These are phyloP conservation scores for Plantago ovata DNA, from an alignment of 257 asterid genomes.

Conservation along the genomic window DNA sequence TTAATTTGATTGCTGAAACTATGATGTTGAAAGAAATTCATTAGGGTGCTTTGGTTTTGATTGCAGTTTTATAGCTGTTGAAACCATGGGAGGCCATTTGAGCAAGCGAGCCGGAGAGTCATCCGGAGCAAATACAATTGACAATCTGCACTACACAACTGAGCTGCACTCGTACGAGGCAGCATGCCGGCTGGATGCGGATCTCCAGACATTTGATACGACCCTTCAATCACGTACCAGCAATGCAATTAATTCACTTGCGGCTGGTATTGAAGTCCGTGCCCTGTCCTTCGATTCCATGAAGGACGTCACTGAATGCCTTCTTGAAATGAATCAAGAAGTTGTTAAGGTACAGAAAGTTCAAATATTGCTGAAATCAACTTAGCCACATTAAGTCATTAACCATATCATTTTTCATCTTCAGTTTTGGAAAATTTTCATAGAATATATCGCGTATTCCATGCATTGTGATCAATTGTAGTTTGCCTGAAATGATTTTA, in stretches of 20 bases:
- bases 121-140: slow-evolving; percentile 44
- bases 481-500: too few relatives aligned
- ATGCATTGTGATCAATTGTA: too few relatives aligned
- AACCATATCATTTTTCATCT: too few relatives aligned
- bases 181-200: slow-evolving; percentile 67
- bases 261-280: slow-evolving; percentile 81
- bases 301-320: slow-evolving; percentile 73
- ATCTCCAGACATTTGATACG: slow-evolving; percentile 62
- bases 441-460: too few relatives aligned
- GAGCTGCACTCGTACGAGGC: slow-evolving; percentile 72
- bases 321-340: slow-evolving; percentile 41
- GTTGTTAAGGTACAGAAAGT: slow-evolving; percentile 1
- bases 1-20: slow-evolving; percentile 10
- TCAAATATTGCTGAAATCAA: neutral
- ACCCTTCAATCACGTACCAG: slow-evolving; percentile 63
- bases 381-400: too few relatives aligned
- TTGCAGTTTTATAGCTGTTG: slow-evolving; percentile 9
- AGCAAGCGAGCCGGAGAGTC: slow-evolving; percentile 79
- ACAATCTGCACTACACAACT: slow-evolving; percentile 43
- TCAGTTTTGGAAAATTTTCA: too few relatives aligned
- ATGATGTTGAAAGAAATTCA: neutral
- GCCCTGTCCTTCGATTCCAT: slow-evolving; percentile 83
- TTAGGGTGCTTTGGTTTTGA: slow-evolving; percentile 4
- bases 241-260: slow-evolving; percentile 60
- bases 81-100: slow-evolving; percentile 74